Evolutionary conservation across 2,329 filamentous ascomycete genomes (phyloP).

Genomic region (Elsinoe perseae): DNA sequence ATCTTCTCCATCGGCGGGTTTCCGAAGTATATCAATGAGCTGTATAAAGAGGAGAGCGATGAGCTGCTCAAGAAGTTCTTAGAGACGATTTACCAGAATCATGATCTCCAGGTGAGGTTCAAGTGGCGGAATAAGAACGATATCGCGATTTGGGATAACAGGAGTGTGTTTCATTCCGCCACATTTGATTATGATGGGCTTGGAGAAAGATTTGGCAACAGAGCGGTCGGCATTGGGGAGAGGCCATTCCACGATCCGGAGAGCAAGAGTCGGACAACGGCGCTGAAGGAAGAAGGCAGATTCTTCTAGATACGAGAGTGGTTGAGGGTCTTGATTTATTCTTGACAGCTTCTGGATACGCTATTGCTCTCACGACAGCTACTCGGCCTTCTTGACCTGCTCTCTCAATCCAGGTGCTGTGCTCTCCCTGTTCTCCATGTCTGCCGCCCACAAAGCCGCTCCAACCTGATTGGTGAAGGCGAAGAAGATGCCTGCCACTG

Average conservation of each 20-base stretch:
- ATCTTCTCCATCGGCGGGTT: conserved; percentile 40
- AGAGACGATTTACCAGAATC: conserved; percentile 39
- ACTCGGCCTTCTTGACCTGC: conserved; percentile 24
- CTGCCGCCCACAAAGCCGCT: conserved; percentile 88
- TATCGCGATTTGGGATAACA: conserved; percentile 59
- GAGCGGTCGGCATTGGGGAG: conserved; percentile 50
- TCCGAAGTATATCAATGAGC: conserved; percentile 36
- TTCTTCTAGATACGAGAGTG: background rate
- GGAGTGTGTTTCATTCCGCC: conserved; percentile 51
- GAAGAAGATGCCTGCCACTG: conserved; percentile 74
- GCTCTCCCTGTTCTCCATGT: conserved; percentile 29
- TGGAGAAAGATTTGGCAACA: conserved; percentile 45
- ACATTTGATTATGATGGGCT: conserved; percentile 55
- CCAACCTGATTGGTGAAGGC: conserved; percentile 88
- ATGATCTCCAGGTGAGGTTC: conserved; percentile 45
- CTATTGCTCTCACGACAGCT: background rate
- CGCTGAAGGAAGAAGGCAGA: conserved; percentile 23
- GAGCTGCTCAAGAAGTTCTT: conserved; percentile 38
- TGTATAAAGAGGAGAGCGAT: conserved; percentile 38
- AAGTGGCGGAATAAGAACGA: conserved; percentile 45
- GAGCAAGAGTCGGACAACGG: conserved; percentile 42
- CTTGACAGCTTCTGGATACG: background rate
- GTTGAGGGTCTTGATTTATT: background rate
- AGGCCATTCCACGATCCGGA: conserved; percentile 47
- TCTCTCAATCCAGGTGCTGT: conserved; percentile 29